Evolutionary conservation across 169 alveolate genomes (phyloP), one percentile per base, ranked within the genome.

Genomic region (Eimeria acervulina): DNA sequence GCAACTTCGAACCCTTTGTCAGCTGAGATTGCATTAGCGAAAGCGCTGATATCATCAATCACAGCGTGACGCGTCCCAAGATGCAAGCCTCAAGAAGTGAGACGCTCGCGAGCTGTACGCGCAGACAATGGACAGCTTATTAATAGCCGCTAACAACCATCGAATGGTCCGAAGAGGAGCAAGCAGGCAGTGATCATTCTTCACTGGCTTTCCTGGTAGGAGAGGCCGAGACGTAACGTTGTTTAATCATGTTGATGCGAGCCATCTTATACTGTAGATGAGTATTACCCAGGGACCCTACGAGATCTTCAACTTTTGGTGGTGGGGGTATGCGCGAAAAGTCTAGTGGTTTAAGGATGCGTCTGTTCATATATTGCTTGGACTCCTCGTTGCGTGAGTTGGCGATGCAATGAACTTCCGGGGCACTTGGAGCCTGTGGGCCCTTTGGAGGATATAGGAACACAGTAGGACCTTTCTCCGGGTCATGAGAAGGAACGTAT

Each of bases 281-380:
- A n/a, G 78, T 87, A 47, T 61, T 87, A n/a, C 93, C 83, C 8
- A 87, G 42, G 13, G 95, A 38, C 51, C 74, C 88, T 44, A 70
- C 40, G 47, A 89, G 44, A 3, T 26, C 66, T 38, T 63, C 88
- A 40, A 89, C 74, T 31, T 44, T 70, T 44, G 95, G 95, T 36
- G 95, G 95, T 7, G 95, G 95, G 40, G 95, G 95, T 55, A 89
- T 89, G 74, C 26, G 95, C 19, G 95, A 89, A 74, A 89, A 89
- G 87, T 89, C 95, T 12, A 89, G 95, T 6, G 95, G 95, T 44
- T 89, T 89, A 6, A 89, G 42, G 21, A 68, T 68, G 23, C 87
- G 84, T 38, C 74, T 87, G 93, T 28, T 52, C 51, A 70, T 51
- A 28, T 17, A 89, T 19, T n/a, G 87, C 72, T 21, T 44, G 44